Percentiles rank a stretch among this genome's conserved stretches.
Evolutionary conservation across 1,284 basidiomycete species (phyloP).

Genomic region (Ceratobasidium sp.): DNA sequence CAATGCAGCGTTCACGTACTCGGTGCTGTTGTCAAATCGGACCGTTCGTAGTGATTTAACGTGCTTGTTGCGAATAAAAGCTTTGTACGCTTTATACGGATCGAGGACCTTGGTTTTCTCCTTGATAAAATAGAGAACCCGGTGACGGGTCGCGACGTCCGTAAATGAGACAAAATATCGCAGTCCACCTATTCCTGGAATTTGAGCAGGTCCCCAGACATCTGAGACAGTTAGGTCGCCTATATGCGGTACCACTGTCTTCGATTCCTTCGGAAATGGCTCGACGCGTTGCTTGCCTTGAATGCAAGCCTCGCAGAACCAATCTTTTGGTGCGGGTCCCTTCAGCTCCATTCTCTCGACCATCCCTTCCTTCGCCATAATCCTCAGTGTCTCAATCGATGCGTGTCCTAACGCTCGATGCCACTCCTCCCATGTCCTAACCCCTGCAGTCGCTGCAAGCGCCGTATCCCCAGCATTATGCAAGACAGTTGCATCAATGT

Average conservation of each 20-base stretch:
- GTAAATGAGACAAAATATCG: neutral
- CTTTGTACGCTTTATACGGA: slow-evolving; percentile 11
- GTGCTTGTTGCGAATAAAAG: neutral
- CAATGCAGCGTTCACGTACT: neutral
- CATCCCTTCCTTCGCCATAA: slow-evolving; percentile 21
- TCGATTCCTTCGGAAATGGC: neutral
- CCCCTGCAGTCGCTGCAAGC: neutral
- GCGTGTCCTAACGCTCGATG: neutral
- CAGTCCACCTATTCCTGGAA: neutral
- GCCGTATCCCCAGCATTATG: neutral
- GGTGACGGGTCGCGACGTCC: neutral
- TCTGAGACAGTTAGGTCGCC: neutral
- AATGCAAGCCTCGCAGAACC: slow-evolving; percentile 17
- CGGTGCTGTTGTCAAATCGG: neutral
- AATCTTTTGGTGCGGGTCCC: neutral
- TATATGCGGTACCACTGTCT: neutral
- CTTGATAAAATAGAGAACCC: neutral
- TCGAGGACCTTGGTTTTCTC: neutral
- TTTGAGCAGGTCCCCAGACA: slow-evolving; percentile 2
- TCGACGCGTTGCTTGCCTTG: slow-evolving; percentile 2
- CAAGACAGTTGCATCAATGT: neutral
- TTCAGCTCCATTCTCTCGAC: slow-evolving; percentile 16
- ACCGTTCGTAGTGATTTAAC: neutral
- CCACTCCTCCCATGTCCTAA: slow-evolving; percentile 2
- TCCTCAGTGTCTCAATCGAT: neutral